Base-by-base conservation (phyloP, 768 basidiomycete species). In the Gloeostereum incarnatum region DNA sequence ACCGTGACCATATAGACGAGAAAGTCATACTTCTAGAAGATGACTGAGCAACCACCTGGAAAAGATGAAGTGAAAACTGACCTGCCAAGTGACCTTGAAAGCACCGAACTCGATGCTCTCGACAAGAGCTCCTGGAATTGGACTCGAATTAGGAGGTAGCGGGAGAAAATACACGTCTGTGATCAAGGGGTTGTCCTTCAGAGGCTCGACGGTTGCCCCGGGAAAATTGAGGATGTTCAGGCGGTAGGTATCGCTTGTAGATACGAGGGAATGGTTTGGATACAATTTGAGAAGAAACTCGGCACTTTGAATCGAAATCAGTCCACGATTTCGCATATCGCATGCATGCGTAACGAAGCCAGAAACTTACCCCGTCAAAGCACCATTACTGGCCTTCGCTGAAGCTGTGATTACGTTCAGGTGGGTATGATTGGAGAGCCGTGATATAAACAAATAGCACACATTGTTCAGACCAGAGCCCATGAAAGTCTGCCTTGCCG, bases 1-100 rank as follows among this genome's bases (percentile, higher is more conserved):
- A 80, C 81, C 47, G 63, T 60, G 18, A 72, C 50, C 13, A 63
- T 49, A 49, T 76, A 74, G 24, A 81, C 53, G 22, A 78, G 47
- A 45, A 75, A 85, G 27, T 78, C 71, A 38, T 63, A 65, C 48
- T 64, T 58, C 79, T 81, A 47, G 23, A 20, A 37, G 19, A 13
- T 36, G 14, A 9, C 21, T 27, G 7, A 31, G 23, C 18, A n/a
- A 35, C 30, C 41, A 23, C 34, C 23, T 31, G 11, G 14, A 32
- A 18, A 5, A 16, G 26, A 14, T 21, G 6, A 31, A 9, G 21
- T 2, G 22, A 31, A 9, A 5, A 52, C 71, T 53, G 47, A 77
- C 81, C 43, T 75, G 64, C 81, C 81, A 86, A 6, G 61, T 56
- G 1, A 77, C 45, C 22, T 59, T 59, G 53, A 79, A 79, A 2